Evolutionary conservation across 2,329 filamentous ascomycete species (phyloP).

Genomic region (Alternaria panax): DNA sequence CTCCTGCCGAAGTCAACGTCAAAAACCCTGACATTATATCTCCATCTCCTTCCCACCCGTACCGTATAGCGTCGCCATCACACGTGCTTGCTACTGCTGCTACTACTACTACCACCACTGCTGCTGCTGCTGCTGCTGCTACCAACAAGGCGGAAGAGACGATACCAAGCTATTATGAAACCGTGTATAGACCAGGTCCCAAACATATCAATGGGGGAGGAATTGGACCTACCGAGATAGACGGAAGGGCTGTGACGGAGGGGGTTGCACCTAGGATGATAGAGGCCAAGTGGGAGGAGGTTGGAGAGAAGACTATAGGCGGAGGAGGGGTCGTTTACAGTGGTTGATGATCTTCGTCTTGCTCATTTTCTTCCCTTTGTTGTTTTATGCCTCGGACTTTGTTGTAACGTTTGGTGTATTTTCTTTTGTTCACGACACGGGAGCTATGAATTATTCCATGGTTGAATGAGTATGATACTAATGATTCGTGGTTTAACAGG

Average conservation of each 20-base stretch:
- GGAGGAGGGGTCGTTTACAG: background rate
- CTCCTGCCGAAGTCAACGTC: background rate
- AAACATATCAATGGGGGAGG: background rate
- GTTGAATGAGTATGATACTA: background rate
- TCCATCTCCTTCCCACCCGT: background rate
- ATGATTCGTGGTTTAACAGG: background rate
- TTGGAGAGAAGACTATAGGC: background rate
- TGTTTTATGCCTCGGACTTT: background rate
- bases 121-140: too few species aligned
- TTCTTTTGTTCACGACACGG: background rate
- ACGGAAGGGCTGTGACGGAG: background rate
- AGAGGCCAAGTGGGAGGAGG: conserved; percentile 3
- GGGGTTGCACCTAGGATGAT: background rate
- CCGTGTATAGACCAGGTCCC: background rate
- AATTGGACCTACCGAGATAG: background rate
- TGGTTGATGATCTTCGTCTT: background rate
- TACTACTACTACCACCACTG: background rate
- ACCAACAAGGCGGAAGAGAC: background rate
- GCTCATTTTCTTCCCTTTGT: background rate
- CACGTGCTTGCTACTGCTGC: background rate
- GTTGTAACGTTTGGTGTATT: background rate
- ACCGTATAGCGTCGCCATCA: background rate
- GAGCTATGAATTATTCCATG: background rate
- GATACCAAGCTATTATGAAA: conserved; percentile 14
- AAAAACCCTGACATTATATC: background rate